A percentile compares a stretch with the other conserved stretches of the same genome.
phyloP scores from a whole-genome alignment of 106 monocot species.

The Dendrobium catenatum region DNA sequence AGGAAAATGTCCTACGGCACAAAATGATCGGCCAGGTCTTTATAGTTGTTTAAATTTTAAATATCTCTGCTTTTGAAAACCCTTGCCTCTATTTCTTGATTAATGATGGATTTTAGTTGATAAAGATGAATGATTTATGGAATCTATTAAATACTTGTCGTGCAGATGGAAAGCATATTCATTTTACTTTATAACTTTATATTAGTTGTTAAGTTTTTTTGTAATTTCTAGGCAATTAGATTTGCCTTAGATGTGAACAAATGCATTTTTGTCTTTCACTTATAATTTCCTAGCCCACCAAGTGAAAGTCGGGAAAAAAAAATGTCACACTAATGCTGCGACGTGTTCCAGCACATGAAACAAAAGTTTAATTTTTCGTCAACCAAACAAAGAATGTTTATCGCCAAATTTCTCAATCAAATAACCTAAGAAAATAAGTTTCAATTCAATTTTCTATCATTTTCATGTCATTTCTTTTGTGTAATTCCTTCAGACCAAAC shows the following conservation, averaged over 20 bases:
- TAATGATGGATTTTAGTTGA: background rate
- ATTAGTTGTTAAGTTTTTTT: background rate
- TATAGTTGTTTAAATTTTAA: background rate
- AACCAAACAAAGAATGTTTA: no score
- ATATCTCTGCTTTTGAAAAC: background rate
- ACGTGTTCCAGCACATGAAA: no score
- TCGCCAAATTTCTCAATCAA: no score
- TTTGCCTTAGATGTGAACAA: background rate
- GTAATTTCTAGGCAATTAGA: background rate
- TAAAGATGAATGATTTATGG: background rate
- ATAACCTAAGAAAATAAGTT: no score
- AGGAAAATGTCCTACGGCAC: slow-evolving; percentile 71
- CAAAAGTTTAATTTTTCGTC: no score
- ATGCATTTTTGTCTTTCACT: background rate
- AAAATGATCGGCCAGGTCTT: slow-evolving; percentile 81
- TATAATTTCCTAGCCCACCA: no score
- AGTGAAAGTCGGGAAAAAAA: no score
- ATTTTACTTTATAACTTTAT: background rate
- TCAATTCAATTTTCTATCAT: no score
- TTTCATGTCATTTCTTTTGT: no score
- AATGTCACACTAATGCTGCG: no score
- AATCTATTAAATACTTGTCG: background rate
- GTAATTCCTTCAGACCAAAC: no score
- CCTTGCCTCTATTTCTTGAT: background rate
- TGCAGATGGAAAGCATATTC: background rate